A percentile compares a stretch with the other conserved stretches of the same genome.
Conservation (phyloP, 768 basidiomycete species). For the Coprinopsis sp. region DNA sequence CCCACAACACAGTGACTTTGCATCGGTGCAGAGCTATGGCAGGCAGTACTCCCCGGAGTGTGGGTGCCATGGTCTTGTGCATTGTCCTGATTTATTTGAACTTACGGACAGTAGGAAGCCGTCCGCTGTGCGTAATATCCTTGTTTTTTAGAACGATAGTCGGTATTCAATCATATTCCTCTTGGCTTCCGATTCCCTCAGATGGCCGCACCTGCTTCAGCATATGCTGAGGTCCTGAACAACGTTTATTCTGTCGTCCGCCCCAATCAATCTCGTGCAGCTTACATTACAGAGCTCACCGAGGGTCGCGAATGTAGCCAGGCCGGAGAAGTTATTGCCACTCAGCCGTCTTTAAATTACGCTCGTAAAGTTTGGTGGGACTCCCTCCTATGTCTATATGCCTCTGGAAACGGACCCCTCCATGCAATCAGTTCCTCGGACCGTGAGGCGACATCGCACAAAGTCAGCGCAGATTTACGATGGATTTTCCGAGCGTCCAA, state of each 20-base stretch:
- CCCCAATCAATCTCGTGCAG: conserved; percentile 10
- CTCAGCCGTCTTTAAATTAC: conserved; percentile 63
- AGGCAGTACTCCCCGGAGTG: conserved; percentile 19
- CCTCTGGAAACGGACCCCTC: conserved; percentile 28
- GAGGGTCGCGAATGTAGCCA: conserved; percentile 19
- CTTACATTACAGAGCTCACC: conserved; percentile 27
- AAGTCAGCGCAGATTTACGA: conserved; percentile 52
- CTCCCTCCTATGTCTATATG: conserved; percentile 54
- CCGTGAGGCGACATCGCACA: conserved; percentile 41
- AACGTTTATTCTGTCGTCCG: conserved; percentile 16
- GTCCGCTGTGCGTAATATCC: conserved; percentile 13
- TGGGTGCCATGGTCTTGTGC: conserved; percentile 26
- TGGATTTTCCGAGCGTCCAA: conserved; percentile 62
- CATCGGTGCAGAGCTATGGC: conserved; percentile 16
- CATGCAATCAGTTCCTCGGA: conserved; percentile 34
- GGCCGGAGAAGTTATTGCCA: conserved; percentile 31
- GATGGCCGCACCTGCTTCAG: conserved; percentile 18
- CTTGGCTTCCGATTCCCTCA: neutral
- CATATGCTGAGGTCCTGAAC: conserved; percentile 16
- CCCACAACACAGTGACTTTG: no score
- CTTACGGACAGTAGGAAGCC: conserved; percentile 17
- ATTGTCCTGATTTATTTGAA: conserved; percentile 22
- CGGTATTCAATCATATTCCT: conserved; percentile 1
- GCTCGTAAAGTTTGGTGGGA: conserved; percentile 80
- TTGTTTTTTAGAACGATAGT: conserved; percentile 7